Conservation (phyloP, 176 grass and related monocot species). For the Cenchrus purpureus region DNA sequence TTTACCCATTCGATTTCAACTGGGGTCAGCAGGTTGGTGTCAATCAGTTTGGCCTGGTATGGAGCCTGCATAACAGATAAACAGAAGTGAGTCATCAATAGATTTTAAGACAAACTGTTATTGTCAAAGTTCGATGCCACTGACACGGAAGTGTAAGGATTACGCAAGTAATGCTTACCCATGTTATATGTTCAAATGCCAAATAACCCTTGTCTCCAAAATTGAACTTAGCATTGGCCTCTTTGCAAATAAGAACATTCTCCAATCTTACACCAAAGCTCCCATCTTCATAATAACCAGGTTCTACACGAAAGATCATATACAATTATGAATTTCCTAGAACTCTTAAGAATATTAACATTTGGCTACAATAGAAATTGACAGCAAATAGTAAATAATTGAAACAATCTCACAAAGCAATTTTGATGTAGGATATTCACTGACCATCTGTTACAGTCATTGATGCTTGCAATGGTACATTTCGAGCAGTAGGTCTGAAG, state of each 20-base stretch:
- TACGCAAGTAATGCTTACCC: conserved; percentile 61
- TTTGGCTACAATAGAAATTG: neutral
- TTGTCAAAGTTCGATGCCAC: neutral
- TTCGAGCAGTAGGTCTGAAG: conserved; percentile 90
- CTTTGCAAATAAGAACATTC: conserved; percentile 94
- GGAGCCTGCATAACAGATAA: conserved; percentile 58
- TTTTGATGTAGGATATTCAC: conserved; percentile 17
- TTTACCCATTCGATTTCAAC: conserved; percentile 92
- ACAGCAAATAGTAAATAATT: neutral
- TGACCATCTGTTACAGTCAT: conserved; percentile 98
- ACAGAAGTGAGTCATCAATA: conserved; percentile 16
- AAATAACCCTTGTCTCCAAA: conserved; percentile 94
- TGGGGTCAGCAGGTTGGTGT: conserved; percentile 58
- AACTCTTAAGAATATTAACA: neutral
- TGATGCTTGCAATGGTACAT: conserved; percentile 89
- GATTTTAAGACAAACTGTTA: neutral
- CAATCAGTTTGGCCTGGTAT: conserved; percentile 85
- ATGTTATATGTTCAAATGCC: conserved; percentile 93
- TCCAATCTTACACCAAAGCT: conserved; percentile 94
- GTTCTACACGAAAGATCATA: conserved; percentile 62
- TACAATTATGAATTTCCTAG: neutral
- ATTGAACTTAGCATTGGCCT: conserved; percentile 79
- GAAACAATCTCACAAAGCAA: neutral
- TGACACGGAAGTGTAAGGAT: neutral
- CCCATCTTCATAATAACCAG: conserved; percentile 98